A percentile compares a stretch with the other conserved stretches of the same genome.
Conservation (phyloP, 306 rosid species). For the Astragalus glycyphyllos region DNA sequence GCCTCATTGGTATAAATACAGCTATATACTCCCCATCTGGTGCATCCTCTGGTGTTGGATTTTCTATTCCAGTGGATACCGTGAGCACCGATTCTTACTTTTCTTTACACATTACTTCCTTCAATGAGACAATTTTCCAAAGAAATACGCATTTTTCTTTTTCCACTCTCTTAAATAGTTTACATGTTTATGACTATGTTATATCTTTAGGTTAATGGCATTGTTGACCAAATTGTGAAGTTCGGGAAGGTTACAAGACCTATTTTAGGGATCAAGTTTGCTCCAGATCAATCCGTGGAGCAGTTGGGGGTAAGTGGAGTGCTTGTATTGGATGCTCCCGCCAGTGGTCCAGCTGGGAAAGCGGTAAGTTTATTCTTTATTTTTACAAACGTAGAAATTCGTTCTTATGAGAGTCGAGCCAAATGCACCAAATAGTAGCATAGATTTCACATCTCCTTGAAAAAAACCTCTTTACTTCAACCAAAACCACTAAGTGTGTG, state of each 20-base stretch:
- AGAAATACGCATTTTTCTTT: slow-evolving; percentile 11
- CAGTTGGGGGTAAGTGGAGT: slow-evolving; percentile 96
- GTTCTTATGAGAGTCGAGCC: background rate
- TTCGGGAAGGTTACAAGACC: slow-evolving; percentile 99
- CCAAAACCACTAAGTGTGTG: background rate
- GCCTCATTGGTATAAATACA: slow-evolving; percentile 93
- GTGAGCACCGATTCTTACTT: slow-evolving; percentile 58
- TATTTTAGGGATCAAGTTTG: slow-evolving; percentile 94
- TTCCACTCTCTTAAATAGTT: slow-evolving; percentile 8
- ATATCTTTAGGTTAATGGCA: slow-evolving; percentile 75
- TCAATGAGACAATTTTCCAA: background rate
- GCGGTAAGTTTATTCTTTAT: slow-evolving; percentile 61
- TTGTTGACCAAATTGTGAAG: slow-evolving; percentile 93
- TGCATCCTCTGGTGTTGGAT: slow-evolving; percentile 98
- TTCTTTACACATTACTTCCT: background rate
- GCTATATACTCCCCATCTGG: slow-evolving; percentile 99
- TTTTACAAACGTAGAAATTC: background rate
- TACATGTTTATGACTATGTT: slow-evolving; percentile 27
- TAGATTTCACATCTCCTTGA: background rate
- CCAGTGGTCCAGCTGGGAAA: slow-evolving; percentile 95
- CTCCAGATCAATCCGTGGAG: slow-evolving; percentile 99
- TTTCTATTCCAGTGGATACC: slow-evolving; percentile 96
- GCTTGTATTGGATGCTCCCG: slow-evolving; percentile 94
- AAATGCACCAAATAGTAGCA: slow-evolving; percentile 12
- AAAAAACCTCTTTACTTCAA: background rate